These are phyloP conservation scores for Mimosa pudica DNA, from an alignment of 306 rosid species.

Conservation along the genomic window DNA sequence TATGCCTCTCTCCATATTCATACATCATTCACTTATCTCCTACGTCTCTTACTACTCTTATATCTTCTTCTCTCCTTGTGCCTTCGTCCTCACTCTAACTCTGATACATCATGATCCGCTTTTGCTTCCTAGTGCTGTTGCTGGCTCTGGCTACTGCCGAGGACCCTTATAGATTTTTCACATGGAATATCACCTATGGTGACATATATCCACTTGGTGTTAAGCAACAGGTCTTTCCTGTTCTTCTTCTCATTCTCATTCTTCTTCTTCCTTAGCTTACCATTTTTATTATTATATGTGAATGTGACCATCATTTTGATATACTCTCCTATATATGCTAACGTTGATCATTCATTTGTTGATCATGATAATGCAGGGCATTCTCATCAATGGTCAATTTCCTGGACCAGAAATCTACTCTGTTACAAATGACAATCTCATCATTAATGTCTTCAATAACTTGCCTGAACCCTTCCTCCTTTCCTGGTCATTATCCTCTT, in stretches of 20 bases:
- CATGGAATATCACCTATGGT: constrained; percentile 63
- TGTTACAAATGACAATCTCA: constrained; percentile 22
- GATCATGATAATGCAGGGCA: constrained; percentile 4
- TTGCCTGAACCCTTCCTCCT: constrained; percentile 28
- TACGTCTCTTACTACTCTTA: background rate
- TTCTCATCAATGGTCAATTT: constrained; percentile 22
- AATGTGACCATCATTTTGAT: background rate
- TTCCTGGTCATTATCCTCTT: constrained; percentile 56
- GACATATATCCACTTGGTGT: constrained; percentile 58
- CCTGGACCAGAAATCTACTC: constrained; percentile 17
- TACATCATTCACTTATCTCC: background rate
- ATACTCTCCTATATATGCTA: background rate
- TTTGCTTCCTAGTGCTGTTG: constrained; percentile 35
- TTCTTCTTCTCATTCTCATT: background rate
- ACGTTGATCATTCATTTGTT: no score
- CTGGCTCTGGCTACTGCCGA: constrained; percentile 38
- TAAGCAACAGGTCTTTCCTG: constrained; percentile 43
- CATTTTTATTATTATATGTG: background rate
- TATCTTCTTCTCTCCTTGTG: background rate
- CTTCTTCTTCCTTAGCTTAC: background rate
- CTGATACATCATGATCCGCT: constrained; percentile 32
- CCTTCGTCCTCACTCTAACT: background rate
- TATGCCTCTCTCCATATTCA: background rate
- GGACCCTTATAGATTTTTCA: constrained; percentile 57
- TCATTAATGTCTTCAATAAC: constrained; percentile 20